Percentiles rank a stretch among this genome's conserved stretches.
Conservation (phyloP, 148 eudicot genomes). For the Polygonum aviculare region DNA sequence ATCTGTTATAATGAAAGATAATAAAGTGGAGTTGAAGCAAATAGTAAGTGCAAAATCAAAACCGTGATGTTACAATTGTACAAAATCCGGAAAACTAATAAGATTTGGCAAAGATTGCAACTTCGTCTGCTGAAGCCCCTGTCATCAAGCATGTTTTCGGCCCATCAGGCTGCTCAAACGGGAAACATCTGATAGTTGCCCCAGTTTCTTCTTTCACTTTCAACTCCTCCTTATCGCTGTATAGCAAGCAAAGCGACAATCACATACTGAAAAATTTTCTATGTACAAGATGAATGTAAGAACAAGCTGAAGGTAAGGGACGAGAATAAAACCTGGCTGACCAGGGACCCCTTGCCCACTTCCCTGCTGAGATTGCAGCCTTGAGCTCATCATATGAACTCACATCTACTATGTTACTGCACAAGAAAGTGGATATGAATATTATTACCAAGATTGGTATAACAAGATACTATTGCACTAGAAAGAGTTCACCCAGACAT, state of each 20-base stretch:
- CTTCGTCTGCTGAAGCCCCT: slow-evolving; percentile 82
- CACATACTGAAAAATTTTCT: not conserved
- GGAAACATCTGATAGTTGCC: slow-evolving; percentile 92
- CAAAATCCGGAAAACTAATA: slow-evolving; percentile 29
- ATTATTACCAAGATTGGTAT: not conserved
- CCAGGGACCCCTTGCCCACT: slow-evolving; percentile 99
- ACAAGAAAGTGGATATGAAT: not conserved
- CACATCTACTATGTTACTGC: slow-evolving; percentile 90
- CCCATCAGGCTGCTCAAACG: slow-evolving; percentile 84
- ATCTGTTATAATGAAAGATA: not conserved
- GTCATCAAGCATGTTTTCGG: slow-evolving; percentile 78
- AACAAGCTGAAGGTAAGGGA: not conserved
- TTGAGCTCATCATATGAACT: slow-evolving; percentile 74
- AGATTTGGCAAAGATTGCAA: slow-evolving; percentile 96
- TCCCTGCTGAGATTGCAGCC: slow-evolving; percentile 70
- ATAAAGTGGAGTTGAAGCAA: not conserved
- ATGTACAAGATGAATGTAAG: not conserved
- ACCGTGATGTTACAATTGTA: not conserved
- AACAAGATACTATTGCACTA: not conserved
- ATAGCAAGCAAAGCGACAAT: slow-evolving; percentile 17
- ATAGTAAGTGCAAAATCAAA: not conserved
- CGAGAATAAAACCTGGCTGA: slow-evolving; percentile 54
- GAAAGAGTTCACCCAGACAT: not conserved
- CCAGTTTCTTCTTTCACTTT: slow-evolving; percentile 96
- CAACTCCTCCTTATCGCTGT: slow-evolving; percentile 71